Percentiles rank a stretch among this genome's conserved stretches.
phyloP scores from a whole-genome alignment of 148 eudicot species.

The Tetragonia tetragonoides region DNA sequence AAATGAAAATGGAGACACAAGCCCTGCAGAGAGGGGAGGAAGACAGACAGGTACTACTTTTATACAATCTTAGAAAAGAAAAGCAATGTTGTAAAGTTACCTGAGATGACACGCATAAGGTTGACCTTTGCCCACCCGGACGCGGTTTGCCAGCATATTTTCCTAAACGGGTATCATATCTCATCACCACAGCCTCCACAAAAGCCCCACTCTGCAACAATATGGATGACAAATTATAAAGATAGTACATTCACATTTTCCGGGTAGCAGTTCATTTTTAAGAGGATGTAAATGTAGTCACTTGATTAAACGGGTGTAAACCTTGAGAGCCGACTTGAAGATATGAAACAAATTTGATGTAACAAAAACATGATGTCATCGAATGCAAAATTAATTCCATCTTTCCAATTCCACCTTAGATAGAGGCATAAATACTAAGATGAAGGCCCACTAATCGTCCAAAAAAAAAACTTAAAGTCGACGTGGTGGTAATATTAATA shows the following conservation, averaged over 20 bases:
- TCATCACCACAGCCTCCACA: slow-evolving; percentile 94
- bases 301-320: neutral
- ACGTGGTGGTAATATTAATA: neutral
- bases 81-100: slow-evolving; percentile 31
- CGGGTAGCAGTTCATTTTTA: no score
- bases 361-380: neutral
- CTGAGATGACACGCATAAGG: slow-evolving; percentile 95
- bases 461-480: neutral
- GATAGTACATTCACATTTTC: neutral
- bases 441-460: neutral
- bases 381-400: neutral
- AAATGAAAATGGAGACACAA: no score
- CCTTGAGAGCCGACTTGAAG: neutral
- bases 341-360: neutral
- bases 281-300: neutral
- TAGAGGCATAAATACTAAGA: neutral
- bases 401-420: neutral
- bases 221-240: neutral
- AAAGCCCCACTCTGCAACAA: slow-evolving; percentile 72
- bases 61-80: neutral
- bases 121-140: slow-evolving; percentile 79
- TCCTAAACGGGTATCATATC: slow-evolving; percentile 88
- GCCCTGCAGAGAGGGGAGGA: no score
- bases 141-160: slow-evolving; percentile 79
- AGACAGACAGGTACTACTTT: neutral